Conservation (phyloP, 1,139 yeast species). For the Yarrowia galli region DNA sequence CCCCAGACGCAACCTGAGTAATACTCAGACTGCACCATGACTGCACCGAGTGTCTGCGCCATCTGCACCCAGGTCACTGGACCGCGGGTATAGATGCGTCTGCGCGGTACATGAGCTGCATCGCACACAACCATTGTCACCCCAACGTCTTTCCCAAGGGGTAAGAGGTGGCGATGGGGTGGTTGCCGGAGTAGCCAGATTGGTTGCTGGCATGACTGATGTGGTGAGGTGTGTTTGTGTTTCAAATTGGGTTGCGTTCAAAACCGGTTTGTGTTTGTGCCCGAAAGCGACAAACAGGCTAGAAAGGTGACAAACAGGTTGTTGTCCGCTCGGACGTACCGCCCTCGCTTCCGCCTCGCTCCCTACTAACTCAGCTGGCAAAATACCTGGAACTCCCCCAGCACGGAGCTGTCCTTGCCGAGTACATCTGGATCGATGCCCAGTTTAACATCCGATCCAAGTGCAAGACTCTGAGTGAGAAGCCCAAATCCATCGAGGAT, state of each 20-base stretch:
- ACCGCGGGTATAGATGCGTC: neutral
- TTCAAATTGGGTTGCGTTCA: too few relatives aligned
- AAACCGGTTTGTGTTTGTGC: too few relatives aligned
- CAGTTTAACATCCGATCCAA: conserved; percentile 92
- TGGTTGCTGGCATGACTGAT: too few relatives aligned
- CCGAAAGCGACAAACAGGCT: too few relatives aligned
- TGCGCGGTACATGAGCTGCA: neutral
- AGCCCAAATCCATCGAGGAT: conserved; percentile 77
- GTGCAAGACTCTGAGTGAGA: conserved; percentile 81
- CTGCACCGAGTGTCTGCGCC: neutral
- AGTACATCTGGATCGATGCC: conserved; percentile 97
- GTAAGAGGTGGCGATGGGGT: neutral
- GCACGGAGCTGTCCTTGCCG: conserved; percentile 88
- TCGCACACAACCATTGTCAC: neutral
- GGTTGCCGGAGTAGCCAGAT: too few relatives aligned
- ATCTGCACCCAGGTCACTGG: neutral
- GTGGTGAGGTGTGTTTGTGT: too few relatives aligned
- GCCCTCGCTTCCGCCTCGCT: neutral
- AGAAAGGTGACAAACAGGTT: too few relatives aligned
- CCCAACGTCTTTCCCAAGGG: neutral
- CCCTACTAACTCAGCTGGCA: conserved; percentile 18
- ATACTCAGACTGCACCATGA: conserved; percentile 2
- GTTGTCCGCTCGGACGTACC: too few relatives aligned
- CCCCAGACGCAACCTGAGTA: conserved; percentile 11
- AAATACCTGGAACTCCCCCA: conserved; percentile 87